A percentile compares a stretch with the other conserved stretches of the same genome.
phyloP scores from a whole-genome alignment of 805 yeast genomes.

The Yamadazyma kitorensis region DNA sequence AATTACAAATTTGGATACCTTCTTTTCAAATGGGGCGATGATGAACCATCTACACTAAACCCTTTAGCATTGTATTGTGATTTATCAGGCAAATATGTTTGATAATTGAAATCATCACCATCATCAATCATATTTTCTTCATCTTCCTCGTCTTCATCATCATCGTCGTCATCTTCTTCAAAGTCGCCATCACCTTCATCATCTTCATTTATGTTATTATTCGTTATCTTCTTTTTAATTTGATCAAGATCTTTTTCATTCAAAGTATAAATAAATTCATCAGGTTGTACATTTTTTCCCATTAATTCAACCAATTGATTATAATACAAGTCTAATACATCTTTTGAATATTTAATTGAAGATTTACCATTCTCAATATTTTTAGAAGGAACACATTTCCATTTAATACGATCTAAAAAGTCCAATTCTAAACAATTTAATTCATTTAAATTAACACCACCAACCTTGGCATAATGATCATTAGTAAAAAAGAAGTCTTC shows the following conservation, averaged over 20 bases:
- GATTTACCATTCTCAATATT: constrained; percentile 18
- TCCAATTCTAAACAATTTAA: constrained; percentile 86
- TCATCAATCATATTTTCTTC: constrained; percentile 6
- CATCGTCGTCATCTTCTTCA: constrained; percentile 9
- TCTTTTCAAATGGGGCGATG: constrained; percentile 27
- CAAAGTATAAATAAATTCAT: constrained; percentile 13
- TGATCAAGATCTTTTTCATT: constrained; percentile 3
- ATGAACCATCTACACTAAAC: constrained; percentile 22
- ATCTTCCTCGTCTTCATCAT: constrained; percentile 11
- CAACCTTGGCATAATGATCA: constrained; percentile 91
- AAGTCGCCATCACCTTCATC: constrained; percentile 15
- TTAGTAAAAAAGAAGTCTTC: constrained; percentile 95
- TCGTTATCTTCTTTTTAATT: constrained; percentile 5
- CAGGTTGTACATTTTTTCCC: constrained; percentile 29
- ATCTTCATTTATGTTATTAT: constrained; percentile 8
- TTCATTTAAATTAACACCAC: constrained; percentile 84
- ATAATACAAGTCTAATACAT: constrained; percentile 39
- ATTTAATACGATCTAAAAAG: constrained; percentile 74
- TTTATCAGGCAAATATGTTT: constrained; percentile 3
- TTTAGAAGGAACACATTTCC: constrained; percentile 49
- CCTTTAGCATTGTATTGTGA: constrained; percentile 16
- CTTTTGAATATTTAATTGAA: constrained; percentile 31
- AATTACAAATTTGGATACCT: constrained; percentile 8
- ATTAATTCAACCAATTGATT: constrained; percentile 37
- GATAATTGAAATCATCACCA: constrained; percentile 5